phyloP scores from a whole-genome alignment of 2,329 filamentous ascomycete species.

The Paradendryphiella salina region DNA sequence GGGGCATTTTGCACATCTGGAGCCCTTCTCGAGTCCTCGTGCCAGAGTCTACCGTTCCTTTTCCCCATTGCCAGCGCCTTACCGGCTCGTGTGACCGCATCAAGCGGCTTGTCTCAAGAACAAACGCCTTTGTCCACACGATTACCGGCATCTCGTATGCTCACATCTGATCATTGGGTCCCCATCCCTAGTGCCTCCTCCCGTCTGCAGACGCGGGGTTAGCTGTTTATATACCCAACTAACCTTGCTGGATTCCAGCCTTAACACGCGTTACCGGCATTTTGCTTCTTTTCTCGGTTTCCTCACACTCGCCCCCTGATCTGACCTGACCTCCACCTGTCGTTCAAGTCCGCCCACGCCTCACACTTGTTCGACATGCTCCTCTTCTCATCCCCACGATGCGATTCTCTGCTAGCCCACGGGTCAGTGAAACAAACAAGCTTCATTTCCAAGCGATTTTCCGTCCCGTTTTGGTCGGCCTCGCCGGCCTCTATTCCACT shows the following conservation, averaged over 20 bases:
- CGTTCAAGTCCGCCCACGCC: constrained; percentile 3
- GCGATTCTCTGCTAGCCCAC: constrained; percentile 16
- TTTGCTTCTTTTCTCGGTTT: constrained; percentile 14
- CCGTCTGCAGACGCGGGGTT: constrained; percentile 25
- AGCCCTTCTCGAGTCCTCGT: not conserved
- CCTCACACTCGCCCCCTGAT: not conserved
- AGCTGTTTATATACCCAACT: constrained; percentile 16
- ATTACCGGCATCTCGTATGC: constrained; percentile 26
- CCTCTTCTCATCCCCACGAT: constrained; percentile 30
- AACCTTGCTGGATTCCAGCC: constrained; percentile 8
- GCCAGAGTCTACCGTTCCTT: not conserved
- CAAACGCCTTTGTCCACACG: constrained; percentile 24
- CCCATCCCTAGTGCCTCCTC: constrained; percentile 14
- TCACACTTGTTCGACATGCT: constrained; percentile 30
- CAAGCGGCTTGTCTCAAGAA: constrained; percentile 17
- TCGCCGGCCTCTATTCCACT: constrained; percentile 22
- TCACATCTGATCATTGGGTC: constrained; percentile 23
- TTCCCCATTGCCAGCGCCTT: constrained; percentile 3
- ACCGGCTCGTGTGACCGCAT: constrained; percentile 10
- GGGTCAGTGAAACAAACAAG: constrained; percentile 13
- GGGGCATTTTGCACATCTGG: not conserved
- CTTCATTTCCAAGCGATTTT: constrained; percentile 20
- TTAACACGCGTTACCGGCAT: constrained; percentile 16
- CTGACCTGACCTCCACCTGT: constrained; percentile 6
- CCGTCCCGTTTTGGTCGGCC: constrained; percentile 22